phyloP scores from a whole-genome alignment of 805 yeast species.

The Candida ponderosae region DNA sequence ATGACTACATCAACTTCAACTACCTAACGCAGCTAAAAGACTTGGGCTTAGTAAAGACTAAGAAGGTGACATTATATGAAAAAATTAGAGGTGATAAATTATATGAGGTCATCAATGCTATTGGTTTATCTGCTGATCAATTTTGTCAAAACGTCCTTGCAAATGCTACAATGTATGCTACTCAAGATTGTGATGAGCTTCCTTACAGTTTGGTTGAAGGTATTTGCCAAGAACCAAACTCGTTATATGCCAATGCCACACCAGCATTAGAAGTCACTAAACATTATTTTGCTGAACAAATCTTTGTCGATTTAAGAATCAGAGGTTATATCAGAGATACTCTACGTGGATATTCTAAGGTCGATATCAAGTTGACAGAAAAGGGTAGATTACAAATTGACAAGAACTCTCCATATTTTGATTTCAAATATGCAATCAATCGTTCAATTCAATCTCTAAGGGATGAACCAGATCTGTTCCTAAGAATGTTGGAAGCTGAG shows the following conservation, averaged over 20 bases:
- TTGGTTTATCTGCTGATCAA: constrained; percentile 73
- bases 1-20: constrained; percentile 74
- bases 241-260: constrained; percentile 46
- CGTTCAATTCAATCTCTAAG: constrained; percentile 71
- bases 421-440: constrained; percentile 84
- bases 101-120: constrained; percentile 56
- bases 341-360: constrained; percentile 53
- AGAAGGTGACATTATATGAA: constrained; percentile 53
- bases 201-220: constrained; percentile 55
- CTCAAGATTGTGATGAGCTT: constrained; percentile 54
- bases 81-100: constrained; percentile 58
- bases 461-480: constrained; percentile 68
- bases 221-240: constrained; percentile 25
- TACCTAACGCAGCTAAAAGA: constrained; percentile 37
- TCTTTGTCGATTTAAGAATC: constrained; percentile 72
- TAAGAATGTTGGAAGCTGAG: constrained; percentile 92
- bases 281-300: constrained; percentile 69
- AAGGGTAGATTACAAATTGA: constrained; percentile 76
- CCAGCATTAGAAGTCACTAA: constrained; percentile 69
- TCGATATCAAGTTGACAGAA: constrained; percentile 74
- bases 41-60: constrained; percentile 19
- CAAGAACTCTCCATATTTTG: constrained; percentile 73
- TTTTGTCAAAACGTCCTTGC: constrained; percentile 77
- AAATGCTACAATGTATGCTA: constrained; percentile 58
- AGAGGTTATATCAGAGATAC: constrained; percentile 63